A percentile compares a stretch with the other conserved stretches of the same genome.
phyloP scores from a whole-genome alignment of 495 filamentous ascomycete genomes.

The Penicillium riverlandense region DNA sequence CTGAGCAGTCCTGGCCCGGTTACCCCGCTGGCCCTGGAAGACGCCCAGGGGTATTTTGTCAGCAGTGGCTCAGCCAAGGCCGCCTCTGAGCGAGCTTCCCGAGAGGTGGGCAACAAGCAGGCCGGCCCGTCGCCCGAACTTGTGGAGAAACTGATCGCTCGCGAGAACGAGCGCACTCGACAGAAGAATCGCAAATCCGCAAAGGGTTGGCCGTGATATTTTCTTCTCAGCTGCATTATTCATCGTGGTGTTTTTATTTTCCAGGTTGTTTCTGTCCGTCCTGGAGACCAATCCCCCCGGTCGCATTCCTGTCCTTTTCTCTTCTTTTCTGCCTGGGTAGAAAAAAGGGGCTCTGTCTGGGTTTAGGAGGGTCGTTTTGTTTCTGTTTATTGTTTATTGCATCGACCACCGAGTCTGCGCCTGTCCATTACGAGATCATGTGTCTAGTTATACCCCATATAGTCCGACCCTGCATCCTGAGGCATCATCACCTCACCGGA shows the following conservation, averaged over 20 bases:
- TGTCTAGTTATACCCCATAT: slow-evolving; percentile 21
- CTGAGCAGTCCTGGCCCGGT: slow-evolving; percentile 71
- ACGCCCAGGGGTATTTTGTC: slow-evolving; percentile 40
- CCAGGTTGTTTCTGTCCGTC: too few relatives aligned
- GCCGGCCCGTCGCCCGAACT: slow-evolving; percentile 23
- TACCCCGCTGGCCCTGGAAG: slow-evolving; percentile 66
- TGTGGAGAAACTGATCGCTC: slow-evolving; percentile 30
- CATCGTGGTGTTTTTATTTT: too few relatives aligned
- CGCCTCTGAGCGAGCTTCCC: slow-evolving; percentile 12
- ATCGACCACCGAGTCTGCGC: too few relatives aligned
- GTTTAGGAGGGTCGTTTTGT: not conserved
- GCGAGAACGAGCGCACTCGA: slow-evolving; percentile 31
- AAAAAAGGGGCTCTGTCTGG: not conserved
- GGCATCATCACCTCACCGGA: slow-evolving; percentile 20
- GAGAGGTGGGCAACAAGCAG: slow-evolving; percentile 11
- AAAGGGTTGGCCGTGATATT: slow-evolving; percentile 21
- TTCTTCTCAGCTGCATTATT: not conserved
- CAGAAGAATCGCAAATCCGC: slow-evolving; percentile 25
- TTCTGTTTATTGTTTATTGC: not conserved
- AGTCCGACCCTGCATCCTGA: slow-evolving; percentile 2
- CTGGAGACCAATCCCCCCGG: too few relatives aligned
- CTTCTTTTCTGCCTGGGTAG: not conserved
- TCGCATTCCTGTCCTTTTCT: not conserved
- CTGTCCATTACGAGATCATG: slow-evolving; percentile 19
- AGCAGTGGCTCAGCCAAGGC: slow-evolving; percentile 26